phyloP scores from a whole-genome alignment of 345 rosid species.

The Syzygium aromaticum region DNA sequence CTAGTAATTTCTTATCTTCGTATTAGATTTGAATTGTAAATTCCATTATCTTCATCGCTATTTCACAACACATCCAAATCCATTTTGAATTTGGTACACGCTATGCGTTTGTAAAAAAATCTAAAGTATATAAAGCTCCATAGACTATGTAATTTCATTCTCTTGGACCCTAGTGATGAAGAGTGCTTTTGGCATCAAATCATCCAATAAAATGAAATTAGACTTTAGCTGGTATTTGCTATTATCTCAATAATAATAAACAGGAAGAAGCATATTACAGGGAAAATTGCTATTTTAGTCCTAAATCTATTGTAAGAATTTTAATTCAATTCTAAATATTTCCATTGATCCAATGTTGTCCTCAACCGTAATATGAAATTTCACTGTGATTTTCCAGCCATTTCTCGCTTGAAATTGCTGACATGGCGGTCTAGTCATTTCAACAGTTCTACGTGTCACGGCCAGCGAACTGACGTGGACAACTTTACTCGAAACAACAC shows the following conservation, averaged over 20 bases:
- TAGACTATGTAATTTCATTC: too few species aligned
- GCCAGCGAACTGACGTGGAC: rapidly evolving
- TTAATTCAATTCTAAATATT: neutral
- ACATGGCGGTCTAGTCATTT: neutral
- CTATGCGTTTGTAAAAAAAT: neutral
- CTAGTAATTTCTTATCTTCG: neutral
- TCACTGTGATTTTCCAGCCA: rapidly evolving
- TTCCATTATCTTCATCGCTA: neutral
- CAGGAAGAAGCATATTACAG: neutral
- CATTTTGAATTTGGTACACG: rapidly evolving
- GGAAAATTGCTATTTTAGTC: neutral
- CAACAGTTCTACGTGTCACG: too few species aligned
- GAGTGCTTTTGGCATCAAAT: neutral
- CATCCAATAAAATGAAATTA: neutral
- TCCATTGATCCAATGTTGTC: neutral
- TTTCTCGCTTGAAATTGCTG: rapidly evolving
- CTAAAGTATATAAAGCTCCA: neutral
- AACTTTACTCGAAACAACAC: neutral
- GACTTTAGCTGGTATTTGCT: neutral
- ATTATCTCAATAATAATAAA: too few species aligned
- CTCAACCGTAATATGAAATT: rapidly evolving
- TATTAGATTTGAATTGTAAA: neutral
- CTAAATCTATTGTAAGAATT: neutral
- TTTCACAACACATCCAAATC: neutral
- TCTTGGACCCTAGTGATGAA: neutral